Percentiles rank a stretch among this genome's conserved stretches.
These are phyloP conservation scores for Talaromyces sp. DNA, from an alignment of 2,329 filamentous ascomycete species.

Conservation along the genomic window DNA sequence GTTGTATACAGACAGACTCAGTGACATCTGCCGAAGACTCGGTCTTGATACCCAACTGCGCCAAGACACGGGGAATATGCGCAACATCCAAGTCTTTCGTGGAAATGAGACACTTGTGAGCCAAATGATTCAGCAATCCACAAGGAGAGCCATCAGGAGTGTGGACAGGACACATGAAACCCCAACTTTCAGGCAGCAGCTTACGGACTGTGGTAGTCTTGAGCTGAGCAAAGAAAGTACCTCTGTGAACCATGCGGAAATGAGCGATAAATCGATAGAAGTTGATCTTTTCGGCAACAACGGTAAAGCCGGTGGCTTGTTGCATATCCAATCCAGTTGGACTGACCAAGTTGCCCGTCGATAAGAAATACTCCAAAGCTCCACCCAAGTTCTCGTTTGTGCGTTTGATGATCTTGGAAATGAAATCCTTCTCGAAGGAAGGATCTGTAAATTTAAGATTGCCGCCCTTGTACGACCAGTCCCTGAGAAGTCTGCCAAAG, in stretches of 20 bases:
- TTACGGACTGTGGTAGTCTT: constrained; percentile 98
- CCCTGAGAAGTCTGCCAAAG: constrained; percentile 51
- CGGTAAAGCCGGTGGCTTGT: constrained; percentile 89
- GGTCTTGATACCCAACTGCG: constrained; percentile 73
- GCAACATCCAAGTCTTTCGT: constrained; percentile 72
- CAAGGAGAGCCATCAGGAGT: constrained; percentile 95
- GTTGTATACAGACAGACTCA: constrained; percentile 82
- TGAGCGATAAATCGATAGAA: constrained; percentile 98
- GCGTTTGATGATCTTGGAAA: constrained; percentile 69
- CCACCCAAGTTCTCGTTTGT: constrained; percentile 87
- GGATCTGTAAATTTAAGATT: constrained; percentile 65
- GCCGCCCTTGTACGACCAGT: constrained; percentile 53
- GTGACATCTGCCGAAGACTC: constrained; percentile 73
- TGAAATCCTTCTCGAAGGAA: constrained; percentile 75
- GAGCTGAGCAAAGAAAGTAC: constrained; percentile 95
- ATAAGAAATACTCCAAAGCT: constrained; percentile 89
- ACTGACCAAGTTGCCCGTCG: constrained; percentile 89
- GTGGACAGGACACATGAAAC: constrained; percentile 94
- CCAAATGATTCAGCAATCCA: constrained; percentile 88
- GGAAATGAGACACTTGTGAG: constrained; percentile 89
- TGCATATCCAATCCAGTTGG: constrained; percentile 90
- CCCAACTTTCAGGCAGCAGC: constrained; percentile 93
- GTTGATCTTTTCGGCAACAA: constrained; percentile 98
- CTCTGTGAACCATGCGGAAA: constrained; percentile 98
- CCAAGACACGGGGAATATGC: constrained; percentile 66